Evolutionary conservation across 2,329 filamentous ascomycete species (phyloP).

Genomic region (Sarocladium oryzae): DNA sequence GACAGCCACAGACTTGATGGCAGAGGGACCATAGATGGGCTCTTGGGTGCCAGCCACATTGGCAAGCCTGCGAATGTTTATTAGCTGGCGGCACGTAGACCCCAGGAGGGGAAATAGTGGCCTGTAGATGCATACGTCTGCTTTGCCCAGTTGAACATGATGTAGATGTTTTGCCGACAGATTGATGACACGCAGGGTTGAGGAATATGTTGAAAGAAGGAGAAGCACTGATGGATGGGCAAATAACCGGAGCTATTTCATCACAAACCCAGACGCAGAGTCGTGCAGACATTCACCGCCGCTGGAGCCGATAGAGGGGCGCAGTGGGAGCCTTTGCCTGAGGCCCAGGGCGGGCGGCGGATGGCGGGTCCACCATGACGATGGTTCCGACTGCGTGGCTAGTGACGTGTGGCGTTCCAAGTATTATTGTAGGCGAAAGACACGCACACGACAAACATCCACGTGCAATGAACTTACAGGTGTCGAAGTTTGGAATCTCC

Average conservation of each 20-base stretch:
- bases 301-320: conserved; percentile 8
- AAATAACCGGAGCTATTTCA: conserved; percentile 7
- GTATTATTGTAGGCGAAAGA: no score
- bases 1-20: conserved; percentile 77
- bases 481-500: no score
- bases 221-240: not conserved
- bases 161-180: conserved; percentile 16
- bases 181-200: not conserved
- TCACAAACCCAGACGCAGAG: not conserved
- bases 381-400: not conserved
- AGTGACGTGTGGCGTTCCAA: conserved; percentile 2
- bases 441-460: no score
- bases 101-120: not conserved
- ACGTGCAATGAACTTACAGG: no score
- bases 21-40: conserved; percentile 86
- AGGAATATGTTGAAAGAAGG: not conserved
- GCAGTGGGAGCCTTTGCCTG: no score
- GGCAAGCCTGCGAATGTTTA: conserved; percentile 44
- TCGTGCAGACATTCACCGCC: conserved; percentile 3
- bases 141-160: conserved; percentile 93
- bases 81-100: conserved; percentile 10
- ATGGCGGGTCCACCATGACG: not conserved
- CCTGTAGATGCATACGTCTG: conserved; percentile 58
- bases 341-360: not conserved
- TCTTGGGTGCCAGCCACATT: conserved; percentile 92